Conservation (phyloP, 371 early-diverging fungal species). For the Blakeslea trispora region DNA sequence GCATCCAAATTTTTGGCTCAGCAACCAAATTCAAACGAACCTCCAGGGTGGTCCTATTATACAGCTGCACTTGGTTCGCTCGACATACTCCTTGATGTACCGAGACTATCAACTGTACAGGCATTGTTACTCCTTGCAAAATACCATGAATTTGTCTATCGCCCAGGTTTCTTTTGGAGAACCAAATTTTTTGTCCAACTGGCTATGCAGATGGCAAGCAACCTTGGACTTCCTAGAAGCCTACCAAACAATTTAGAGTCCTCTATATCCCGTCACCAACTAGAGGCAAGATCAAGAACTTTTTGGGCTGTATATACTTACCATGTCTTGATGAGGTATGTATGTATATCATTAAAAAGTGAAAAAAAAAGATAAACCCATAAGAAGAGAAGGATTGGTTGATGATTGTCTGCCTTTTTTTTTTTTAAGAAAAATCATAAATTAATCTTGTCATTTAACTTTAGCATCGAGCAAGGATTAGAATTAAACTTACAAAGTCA, state of each 20-base stretch:
- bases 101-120: slow-evolving; percentile 47
- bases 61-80: slow-evolving; percentile 33
- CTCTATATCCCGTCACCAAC: not conserved
- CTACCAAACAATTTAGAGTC: slow-evolving; percentile 4
- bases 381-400: too few species aligned
- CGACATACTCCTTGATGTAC: slow-evolving; percentile 43
- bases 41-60: slow-evolving; percentile 49
- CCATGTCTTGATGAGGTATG: slow-evolving; percentile 33
- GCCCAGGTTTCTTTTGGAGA: slow-evolving; percentile 51
- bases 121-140: slow-evolving; percentile 49
- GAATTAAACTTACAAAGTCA: slow-evolving; percentile 16
- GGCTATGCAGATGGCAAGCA: slow-evolving; percentile 41
- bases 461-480: slow-evolving; percentile 35
- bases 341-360: slow-evolving; percentile 19
- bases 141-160: slow-evolving; percentile 45
- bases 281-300: slow-evolving; percentile 21
- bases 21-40: slow-evolving; percentile 6
- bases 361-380: not conserved
- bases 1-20: slow-evolving; percentile 31
- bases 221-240: slow-evolving; percentile 31
- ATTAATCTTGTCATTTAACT: not conserved
- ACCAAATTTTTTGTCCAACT: slow-evolving; percentile 40
- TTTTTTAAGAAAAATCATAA: not conserved
- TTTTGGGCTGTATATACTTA: slow-evolving; percentile 33
- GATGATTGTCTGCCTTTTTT: too few species aligned